These are phyloP conservation scores for Colletotrichum sp. DNA, from an alignment of 2,329 filamentous ascomycete species.

Conservation along the genomic window DNA sequence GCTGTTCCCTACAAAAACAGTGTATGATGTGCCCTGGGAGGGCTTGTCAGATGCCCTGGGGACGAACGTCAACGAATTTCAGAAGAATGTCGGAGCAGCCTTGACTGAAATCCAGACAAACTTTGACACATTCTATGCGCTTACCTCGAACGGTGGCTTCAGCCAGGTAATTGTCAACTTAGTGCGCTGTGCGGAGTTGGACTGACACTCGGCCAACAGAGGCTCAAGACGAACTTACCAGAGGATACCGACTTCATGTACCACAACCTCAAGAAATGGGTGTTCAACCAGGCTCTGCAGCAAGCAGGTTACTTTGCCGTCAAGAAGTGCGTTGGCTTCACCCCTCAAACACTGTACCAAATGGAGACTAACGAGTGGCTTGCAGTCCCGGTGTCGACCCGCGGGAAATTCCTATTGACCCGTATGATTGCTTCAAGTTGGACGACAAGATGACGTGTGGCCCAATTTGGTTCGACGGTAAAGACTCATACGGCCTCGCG, in stretches of 20 bases:
- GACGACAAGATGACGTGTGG: neutral
- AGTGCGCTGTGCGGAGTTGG: rapidly evolving
- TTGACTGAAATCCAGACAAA: slow-evolving; percentile 4
- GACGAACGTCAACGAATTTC: neutral
- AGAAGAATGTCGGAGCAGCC: neutral
- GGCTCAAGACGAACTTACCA: neutral
- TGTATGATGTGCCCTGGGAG: neutral
- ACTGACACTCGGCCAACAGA: neutral
- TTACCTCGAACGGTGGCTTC: neutral
- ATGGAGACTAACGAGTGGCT: neutral
- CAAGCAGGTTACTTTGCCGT: neutral
- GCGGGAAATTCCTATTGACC: neutral
- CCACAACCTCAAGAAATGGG: slow-evolving; percentile 2
- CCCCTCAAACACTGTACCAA: rapidly evolving
- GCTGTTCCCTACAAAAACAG: neutral
- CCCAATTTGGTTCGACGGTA: slow-evolving; percentile 8
- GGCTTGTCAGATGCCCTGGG: neutral
- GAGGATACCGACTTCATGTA: slow-evolving; percentile 1
- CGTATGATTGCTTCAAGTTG: neutral
- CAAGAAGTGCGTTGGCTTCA: neutral
- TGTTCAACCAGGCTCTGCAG: neutral
- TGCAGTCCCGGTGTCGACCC: slow-evolving; percentile 1
- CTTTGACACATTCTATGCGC: neutral
- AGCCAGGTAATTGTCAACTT: neutral
- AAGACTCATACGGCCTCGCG: neutral